Conservation (phyloP, 768 basidiomycete genomes). For the Tremella yokohamensis region DNA sequence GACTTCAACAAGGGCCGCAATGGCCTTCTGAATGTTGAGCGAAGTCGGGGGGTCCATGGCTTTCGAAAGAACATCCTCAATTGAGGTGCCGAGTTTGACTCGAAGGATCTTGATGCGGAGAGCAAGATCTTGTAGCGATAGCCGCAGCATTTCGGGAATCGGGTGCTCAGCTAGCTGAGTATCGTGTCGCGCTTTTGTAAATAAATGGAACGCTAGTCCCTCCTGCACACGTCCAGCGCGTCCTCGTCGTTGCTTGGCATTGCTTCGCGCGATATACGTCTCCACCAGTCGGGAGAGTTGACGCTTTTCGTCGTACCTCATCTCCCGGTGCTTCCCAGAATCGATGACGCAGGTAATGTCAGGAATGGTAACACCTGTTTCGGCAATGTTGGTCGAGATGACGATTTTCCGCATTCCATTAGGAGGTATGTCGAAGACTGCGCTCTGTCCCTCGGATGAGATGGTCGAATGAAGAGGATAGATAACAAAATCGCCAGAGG, state of each 20-base stretch:
- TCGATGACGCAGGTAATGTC: slow-evolving; percentile 97
- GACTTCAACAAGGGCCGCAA: slow-evolving; percentile 87
- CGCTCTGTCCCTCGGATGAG: slow-evolving; percentile 82
- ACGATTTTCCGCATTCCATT: slow-evolving; percentile 84
- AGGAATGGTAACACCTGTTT: slow-evolving; percentile 97
- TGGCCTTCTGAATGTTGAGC: slow-evolving; percentile 83
- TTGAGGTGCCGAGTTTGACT: slow-evolving; percentile 73
- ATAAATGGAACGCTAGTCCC: slow-evolving; percentile 92
- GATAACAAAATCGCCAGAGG: slow-evolving; percentile 62
- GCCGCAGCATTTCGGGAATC: slow-evolving; percentile 88
- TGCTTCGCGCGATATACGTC: slow-evolving; percentile 85
- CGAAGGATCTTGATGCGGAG: slow-evolving; percentile 67
- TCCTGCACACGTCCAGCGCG: slow-evolving; percentile 85
- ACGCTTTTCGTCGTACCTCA: slow-evolving; percentile 95
- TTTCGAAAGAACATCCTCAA: slow-evolving; percentile 81
- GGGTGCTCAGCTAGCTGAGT: slow-evolving; percentile 83
- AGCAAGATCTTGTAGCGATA: slow-evolving; percentile 80
- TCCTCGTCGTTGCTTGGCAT: slow-evolving; percentile 76
- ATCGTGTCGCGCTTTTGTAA: slow-evolving; percentile 82
- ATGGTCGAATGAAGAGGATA: slow-evolving; percentile 89
- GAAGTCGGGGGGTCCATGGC: slow-evolving; percentile 85
- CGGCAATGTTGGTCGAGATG: slow-evolving; percentile 58
- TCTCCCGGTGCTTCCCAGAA: slow-evolving; percentile 87
- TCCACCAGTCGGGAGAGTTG: slow-evolving; percentile 89
- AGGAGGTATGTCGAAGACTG: slow-evolving; percentile 85